Evolutionary conservation across 2,329 filamentous ascomycete genomes (phyloP), one percentile per base, ranked within the genome.

Genomic region (Claviceps sp.): DNA sequence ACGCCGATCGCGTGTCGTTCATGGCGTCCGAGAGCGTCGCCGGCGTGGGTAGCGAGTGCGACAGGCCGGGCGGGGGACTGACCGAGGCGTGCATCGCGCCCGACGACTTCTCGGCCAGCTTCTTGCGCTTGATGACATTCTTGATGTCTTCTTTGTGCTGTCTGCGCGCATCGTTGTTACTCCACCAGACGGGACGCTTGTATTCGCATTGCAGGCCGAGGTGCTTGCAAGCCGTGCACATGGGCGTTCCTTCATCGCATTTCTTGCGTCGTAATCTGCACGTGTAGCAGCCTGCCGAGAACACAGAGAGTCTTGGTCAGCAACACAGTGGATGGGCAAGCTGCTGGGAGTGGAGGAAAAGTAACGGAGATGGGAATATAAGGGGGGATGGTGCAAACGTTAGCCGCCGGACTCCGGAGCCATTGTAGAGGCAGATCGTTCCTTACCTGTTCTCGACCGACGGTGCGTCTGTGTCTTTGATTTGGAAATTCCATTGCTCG

Each of bases 141-240:
- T 98, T 98, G 77, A 98, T 95, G 59, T 84, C 74, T 65, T 97
- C 93, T 73, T 97, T 98, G 67, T 96, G 88, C 52, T 83, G 73
- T 61, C 85, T 81, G 59, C 93, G 79, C 63, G 86, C 82, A 57
- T 95, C 89, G 63, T 86, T 86, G 75, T 93, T 96, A 71, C 85
- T 86, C 93, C 93, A 98, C 93, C 93, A 98, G 71, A 87, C 81
- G 39, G 93, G 93, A 64, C 90, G 77, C 77, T 95, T 95, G 74
- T 97, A 98, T 74, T 97, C 89, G 73, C 93, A 98, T 62, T 78
- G 77, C 52, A 98, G 77, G 50, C 86, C 86, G 52, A 98, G 83
- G 63, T 82, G 76, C 60, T 79, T 82, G 76, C 80, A 84, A 55
- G 80, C 80, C 16, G 78, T 76, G 72, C 80, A 84, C 61, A 74